Conservation (phyloP, 2,329 filamentous ascomycete genomes). For the Bipolaris oryzae region DNA sequence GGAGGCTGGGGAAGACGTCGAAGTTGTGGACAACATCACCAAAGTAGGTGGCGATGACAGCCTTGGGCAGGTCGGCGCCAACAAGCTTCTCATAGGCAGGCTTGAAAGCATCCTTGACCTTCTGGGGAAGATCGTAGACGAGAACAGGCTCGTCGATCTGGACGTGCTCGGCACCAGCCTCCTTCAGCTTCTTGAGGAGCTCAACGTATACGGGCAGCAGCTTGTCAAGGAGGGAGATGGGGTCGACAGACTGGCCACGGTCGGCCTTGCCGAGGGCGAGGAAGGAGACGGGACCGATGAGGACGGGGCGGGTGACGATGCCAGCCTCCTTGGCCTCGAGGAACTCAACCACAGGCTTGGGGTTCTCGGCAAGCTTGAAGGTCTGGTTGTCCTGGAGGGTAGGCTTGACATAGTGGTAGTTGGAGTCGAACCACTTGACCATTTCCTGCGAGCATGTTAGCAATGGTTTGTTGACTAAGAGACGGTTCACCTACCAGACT, state of each 20-base stretch:
- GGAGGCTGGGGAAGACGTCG: constrained; percentile 77
- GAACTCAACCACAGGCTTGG: constrained; percentile 95
- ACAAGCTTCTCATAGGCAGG: constrained; percentile 90
- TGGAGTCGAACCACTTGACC: constrained; percentile 99
- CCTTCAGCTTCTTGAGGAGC: constrained; percentile 91
- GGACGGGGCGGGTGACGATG: constrained; percentile 88
- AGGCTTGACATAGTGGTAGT: constrained; percentile 99
- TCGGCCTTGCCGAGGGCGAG: constrained; percentile 97
- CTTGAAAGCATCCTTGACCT: constrained; percentile 97
- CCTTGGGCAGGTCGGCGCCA: constrained; percentile 80
- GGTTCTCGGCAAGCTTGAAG: constrained; percentile 85
- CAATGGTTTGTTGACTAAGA: neutral
- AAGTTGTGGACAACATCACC: constrained; percentile 99
- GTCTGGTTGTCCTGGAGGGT: constrained; percentile 96
- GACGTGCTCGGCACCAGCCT: constrained; percentile 91
- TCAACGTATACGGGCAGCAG: constrained; percentile 94
- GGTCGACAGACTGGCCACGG: constrained; percentile 89
- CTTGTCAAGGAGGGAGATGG: constrained; percentile 91
- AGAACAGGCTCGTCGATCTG: constrained; percentile 98
- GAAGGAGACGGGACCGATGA: constrained; percentile 97
- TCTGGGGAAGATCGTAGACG: constrained; percentile 88
- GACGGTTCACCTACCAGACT: constrained; percentile 62
- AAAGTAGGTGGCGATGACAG: constrained; percentile 96
- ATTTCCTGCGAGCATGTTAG: constrained; percentile 70
- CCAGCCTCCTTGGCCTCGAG: constrained; percentile 97